Percentiles rank a stretch among this genome's conserved stretches.
These are phyloP conservation scores for Boletus rubescentipes DNA, from an alignment of 768 basidiomycete species.

Conservation along the genomic window DNA sequence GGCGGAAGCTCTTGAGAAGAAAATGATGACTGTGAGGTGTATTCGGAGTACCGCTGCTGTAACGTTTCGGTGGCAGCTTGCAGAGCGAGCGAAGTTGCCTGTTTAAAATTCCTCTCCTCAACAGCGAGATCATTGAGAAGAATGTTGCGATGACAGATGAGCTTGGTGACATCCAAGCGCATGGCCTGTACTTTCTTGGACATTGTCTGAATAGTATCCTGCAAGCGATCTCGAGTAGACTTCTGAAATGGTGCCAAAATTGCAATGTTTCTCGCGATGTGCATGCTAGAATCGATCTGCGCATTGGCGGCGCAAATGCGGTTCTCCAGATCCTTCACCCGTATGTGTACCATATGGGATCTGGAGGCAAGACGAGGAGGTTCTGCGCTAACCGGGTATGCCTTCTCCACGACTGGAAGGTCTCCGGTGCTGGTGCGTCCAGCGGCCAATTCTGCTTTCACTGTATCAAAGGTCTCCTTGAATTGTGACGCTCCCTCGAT, in stretches of 20 bases:
- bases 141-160: slow-evolving; percentile 74
- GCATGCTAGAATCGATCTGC: slow-evolving; percentile 66
- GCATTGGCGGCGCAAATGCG: slow-evolving; percentile 52
- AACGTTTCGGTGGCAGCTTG: slow-evolving; percentile 70
- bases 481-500: slow-evolving; percentile 64
- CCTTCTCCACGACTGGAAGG: slow-evolving; percentile 12
- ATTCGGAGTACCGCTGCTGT: slow-evolving; percentile 40
- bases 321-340: slow-evolving; percentile 64
- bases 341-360: slow-evolving; percentile 54
- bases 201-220: slow-evolving; percentile 55
- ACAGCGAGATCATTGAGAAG: slow-evolving; percentile 72
- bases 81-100: slow-evolving; percentile 68
- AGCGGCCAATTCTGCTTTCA: slow-evolving; percentile 81
- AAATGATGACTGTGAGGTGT: slow-evolving; percentile 33
- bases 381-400: slow-evolving; percentile 25
- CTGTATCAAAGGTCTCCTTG: slow-evolving; percentile 81
- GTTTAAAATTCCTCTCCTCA: slow-evolving; percentile 65
- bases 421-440: slow-evolving; percentile 37
- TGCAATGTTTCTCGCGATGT: slow-evolving; percentile 76
- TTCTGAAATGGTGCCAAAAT: slow-evolving; percentile 87
- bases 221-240: slow-evolving; percentile 76
- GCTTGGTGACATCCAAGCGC: slow-evolving; percentile 70
- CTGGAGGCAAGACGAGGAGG: slow-evolving; percentile 41
- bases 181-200: slow-evolving; percentile 64
- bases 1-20: slow-evolving; percentile 30